Evolutionary conservation across 345 rosid species (phyloP).

Genomic region (Hypericum androsaemum): DNA sequence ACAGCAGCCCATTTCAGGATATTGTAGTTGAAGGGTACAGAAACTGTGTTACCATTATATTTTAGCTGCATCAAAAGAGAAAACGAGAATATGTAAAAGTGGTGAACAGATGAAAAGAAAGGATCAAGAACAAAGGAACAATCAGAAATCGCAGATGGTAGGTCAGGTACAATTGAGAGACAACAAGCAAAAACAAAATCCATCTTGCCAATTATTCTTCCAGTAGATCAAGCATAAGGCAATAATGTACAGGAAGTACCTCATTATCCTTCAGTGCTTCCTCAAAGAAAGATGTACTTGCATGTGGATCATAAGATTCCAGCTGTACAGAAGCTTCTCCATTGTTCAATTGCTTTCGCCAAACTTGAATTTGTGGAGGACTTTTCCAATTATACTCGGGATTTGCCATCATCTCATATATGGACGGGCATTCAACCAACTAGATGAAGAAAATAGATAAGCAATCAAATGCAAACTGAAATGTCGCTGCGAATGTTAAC

Average conservation of each 20-base stretch:
- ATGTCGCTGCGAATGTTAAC: too few species aligned
- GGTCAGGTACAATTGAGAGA: too few species aligned
- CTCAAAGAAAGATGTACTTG: conserved; percentile 45
- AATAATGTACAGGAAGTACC: conserved; percentile 26
- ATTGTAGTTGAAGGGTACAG: conserved; percentile 62
- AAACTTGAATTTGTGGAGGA: conserved; percentile 63
- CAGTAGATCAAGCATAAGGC: too few species aligned
- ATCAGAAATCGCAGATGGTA: not conserved
- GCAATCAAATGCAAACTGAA: not conserved
- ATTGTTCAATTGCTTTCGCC: conserved; percentile 45
- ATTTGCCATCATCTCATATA: conserved; percentile 86
- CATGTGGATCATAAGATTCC: conserved; percentile 46
- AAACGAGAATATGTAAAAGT: not conserved
- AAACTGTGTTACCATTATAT: conserved; percentile 48
- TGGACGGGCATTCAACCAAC: conserved; percentile 85
- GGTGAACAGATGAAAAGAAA: not conserved
- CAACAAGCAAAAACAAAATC: too few species aligned
- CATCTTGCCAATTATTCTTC: too few species aligned
- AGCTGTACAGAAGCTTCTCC: conserved; percentile 34
- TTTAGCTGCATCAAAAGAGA: conserved; percentile 35
- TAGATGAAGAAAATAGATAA: conserved; percentile 16
- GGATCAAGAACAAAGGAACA: not conserved
- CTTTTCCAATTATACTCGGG: conserved; percentile 59
- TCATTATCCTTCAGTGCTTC: conserved; percentile 70
- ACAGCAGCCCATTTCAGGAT: conserved; percentile 62